phyloP scores from a whole-genome alignment of 345 rosid species.

The Eucalyptus shirleyi region DNA sequence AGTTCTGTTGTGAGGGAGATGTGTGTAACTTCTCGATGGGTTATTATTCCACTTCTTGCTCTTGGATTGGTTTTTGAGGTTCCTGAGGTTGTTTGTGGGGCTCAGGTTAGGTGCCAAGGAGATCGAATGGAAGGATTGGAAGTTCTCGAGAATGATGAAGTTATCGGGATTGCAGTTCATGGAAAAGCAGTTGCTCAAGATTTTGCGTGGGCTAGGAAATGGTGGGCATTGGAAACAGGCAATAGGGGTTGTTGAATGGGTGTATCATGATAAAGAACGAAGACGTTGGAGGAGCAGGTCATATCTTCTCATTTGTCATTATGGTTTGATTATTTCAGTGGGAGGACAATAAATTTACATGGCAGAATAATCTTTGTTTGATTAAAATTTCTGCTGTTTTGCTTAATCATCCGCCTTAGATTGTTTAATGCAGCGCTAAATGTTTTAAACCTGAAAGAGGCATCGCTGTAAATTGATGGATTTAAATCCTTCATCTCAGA shows the following conservation, averaged over 20 bases:
- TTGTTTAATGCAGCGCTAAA: background rate
- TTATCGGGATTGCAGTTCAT: constrained; percentile 69
- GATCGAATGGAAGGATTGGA: constrained; percentile 69
- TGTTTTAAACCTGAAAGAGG: background rate
- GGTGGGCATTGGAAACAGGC: constrained; percentile 74
- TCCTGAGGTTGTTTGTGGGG: background rate
- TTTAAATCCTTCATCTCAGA: background rate
- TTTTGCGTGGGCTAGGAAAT: constrained; percentile 62
- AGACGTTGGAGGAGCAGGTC: constrained; percentile 65
- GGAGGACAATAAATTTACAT: background rate
- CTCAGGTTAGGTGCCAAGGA: constrained; percentile 60
- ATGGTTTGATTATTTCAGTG: background rate
- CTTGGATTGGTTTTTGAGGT: background rate
- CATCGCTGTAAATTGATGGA: background rate
- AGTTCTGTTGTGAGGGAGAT: background rate
- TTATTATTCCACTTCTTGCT: background rate
- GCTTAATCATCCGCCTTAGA: background rate
- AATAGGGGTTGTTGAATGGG: constrained; percentile 66
- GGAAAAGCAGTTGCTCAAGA: constrained; percentile 79
- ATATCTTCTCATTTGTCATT: background rate
- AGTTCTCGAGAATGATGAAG: constrained; percentile 86
- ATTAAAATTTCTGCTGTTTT: background rate
- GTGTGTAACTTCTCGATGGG: background rate
- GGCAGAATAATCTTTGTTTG: background rate
- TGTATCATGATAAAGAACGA: constrained; percentile 45